These are phyloP conservation scores for Nakaseomyces sp. DNA, from an alignment of 1,139 yeast species.

Conservation along the genomic window DNA sequence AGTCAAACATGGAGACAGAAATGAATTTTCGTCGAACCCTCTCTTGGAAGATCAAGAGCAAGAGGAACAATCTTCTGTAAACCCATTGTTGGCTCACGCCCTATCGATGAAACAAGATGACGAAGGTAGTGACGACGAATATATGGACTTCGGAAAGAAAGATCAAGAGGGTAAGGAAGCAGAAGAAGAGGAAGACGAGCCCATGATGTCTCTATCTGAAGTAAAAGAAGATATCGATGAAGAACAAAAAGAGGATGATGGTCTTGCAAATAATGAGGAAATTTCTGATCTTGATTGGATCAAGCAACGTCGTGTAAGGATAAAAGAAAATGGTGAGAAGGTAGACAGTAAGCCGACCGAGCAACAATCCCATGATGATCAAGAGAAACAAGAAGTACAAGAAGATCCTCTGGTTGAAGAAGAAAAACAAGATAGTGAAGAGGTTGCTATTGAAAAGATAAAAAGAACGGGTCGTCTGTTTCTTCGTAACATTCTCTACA, in stretches of 20 bases:
- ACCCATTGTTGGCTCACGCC: conserved; percentile 34
- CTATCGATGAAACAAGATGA: conserved; percentile 30
- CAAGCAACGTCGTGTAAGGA: conserved; percentile 64
- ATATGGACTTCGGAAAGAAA: conserved; percentile 41
- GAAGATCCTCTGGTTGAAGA: conserved; percentile 14
- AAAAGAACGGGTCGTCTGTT: conserved; percentile 72
- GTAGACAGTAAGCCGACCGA: conserved; percentile 17
- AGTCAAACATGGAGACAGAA: conserved; percentile 28
- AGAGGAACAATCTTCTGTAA: conserved; percentile 21
- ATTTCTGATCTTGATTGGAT: conserved; percentile 88
- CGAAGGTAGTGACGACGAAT: conserved; percentile 59
- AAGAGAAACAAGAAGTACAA: conserved; percentile 6
- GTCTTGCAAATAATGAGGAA: conserved; percentile 41
- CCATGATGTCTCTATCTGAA: conserved; percentile 30
- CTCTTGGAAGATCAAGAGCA: conserved; percentile 10
- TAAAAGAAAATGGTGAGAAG: conserved; percentile 42
- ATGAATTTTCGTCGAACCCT: conserved; percentile 5
- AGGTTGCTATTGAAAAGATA: conserved; percentile 44
- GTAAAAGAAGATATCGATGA: conserved; percentile 15
- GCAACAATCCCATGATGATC: conserved; percentile 6
- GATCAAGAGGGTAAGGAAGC: conserved; percentile 22
- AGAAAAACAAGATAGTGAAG: conserved; percentile 35
- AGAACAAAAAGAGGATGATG: conserved; percentile 17
- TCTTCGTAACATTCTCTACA: conserved; percentile 74
- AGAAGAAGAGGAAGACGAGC: conserved; percentile 28